Evolutionary conservation across 129 eudicot species (phyloP).

Genomic region (Lactuca sativa): DNA sequence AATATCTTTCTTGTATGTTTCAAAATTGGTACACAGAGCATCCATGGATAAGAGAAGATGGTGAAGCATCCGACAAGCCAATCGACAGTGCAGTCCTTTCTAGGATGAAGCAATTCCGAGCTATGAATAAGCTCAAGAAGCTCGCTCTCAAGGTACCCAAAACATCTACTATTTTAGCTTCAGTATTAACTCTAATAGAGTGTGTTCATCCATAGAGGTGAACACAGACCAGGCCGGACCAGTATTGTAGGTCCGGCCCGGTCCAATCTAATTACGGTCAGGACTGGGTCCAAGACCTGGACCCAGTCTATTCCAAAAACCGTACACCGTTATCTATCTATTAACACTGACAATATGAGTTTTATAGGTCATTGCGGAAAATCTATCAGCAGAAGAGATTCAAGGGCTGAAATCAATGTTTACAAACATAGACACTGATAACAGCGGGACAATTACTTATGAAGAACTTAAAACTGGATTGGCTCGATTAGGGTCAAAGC

Average conservation of each 20-base stretch:
- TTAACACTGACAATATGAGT: not conserved
- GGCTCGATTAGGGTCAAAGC: slow-evolving; percentile 92
- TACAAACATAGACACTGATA: slow-evolving; percentile 82
- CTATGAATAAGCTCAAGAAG: slow-evolving; percentile 94
- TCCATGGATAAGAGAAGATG: slow-evolving; percentile 89
- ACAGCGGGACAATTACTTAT: slow-evolving; percentile 82
- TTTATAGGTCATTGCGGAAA: slow-evolving; percentile 83
- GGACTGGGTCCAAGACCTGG: too few relatives aligned
- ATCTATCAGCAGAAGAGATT: slow-evolving; percentile 77
- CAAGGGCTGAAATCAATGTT: slow-evolving; percentile 91
- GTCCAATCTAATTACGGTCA: too few relatives aligned
- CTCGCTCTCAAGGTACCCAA: slow-evolving; percentile 79
- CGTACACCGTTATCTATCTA: not conserved
- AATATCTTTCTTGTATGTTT: not conserved
- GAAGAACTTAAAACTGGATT: slow-evolving; percentile 83
- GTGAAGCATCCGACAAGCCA: slow-evolving; percentile 93
- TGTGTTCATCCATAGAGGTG: too few relatives aligned
- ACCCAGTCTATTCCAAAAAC: not conserved
- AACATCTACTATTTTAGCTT: not conserved
- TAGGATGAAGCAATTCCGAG: slow-evolving; percentile 96
- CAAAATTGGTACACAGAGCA: slow-evolving; percentile 54
- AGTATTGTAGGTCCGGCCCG: too few relatives aligned
- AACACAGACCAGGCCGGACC: too few relatives aligned
- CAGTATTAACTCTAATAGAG: not conserved
- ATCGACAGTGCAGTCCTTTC: slow-evolving; percentile 88